Base-by-base conservation (phyloP, 352 stramenopile species). In the Phytophthora agathidicida region DNA sequence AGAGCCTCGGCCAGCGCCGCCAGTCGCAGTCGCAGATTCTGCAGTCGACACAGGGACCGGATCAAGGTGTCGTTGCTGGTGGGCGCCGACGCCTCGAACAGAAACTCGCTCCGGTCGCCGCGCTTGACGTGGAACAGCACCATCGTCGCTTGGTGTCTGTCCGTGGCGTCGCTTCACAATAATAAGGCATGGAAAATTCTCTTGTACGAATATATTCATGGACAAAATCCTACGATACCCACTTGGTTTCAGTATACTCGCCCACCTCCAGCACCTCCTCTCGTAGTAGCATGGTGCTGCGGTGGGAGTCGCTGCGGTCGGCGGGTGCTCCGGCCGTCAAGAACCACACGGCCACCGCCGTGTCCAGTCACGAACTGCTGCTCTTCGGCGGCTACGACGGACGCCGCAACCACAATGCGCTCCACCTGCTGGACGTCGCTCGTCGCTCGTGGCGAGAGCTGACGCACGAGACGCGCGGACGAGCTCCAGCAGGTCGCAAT, bases 361-460 rank as follows among this genome's bases (percentile, higher is more conserved):
- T 92, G 30, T 88, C 75, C 3, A 20, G 50, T 5, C 69, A 75
- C 38, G 73, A 91, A 57, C 58, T 91, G 47, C 66, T 91, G 23
- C 68, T 96, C 10, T 99, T 99, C 55, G 96, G 96, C 53, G 96
- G 96, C 33, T 99, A 99, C 72, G 96, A 99, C 65, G 94, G 94
- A 0, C 75, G 93, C 5, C 73, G 89, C 41, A 99, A 99, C 78
- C 94, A 98, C 78, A 97, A 97, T 63, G 80, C 89, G 11, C 78
- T 99, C 24, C 84, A 97, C 53, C 52, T 94, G 24, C 91, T 96
- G 58, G 75, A 96, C 77, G 83, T 96, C 50, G 84, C 89, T 32
- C 81, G 72, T 9, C 61, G 89, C 19, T 78, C 90, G 49, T 94
- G 82, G 80, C 80, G 73, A 35, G 75, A 80, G 50, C 57, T 86